Percentiles rank a stretch among this genome's conserved stretches.
Evolutionary conservation across 345 rosid genomes (phyloP).

Genomic region (Lagerstroemia speciosa): DNA sequence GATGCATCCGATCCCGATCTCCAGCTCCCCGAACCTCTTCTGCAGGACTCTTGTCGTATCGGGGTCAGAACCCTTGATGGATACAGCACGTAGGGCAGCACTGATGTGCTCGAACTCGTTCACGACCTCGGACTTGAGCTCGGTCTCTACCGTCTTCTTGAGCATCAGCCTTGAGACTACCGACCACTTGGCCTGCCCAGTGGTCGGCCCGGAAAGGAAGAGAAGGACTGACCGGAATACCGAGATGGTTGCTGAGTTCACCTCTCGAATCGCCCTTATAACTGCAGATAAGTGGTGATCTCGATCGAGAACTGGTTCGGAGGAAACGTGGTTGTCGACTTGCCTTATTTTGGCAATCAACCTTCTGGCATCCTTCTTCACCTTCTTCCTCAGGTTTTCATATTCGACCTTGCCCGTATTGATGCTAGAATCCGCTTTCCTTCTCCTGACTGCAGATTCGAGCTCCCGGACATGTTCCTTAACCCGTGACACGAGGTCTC

Average conservation of each 20-base stretch:
- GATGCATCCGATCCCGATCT: constrained; percentile 28
- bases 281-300: constrained; percentile 33
- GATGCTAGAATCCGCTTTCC: constrained; percentile 37
- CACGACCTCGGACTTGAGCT: constrained; percentile 21
- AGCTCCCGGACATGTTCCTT: constrained; percentile 45
- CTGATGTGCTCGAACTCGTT: constrained; percentile 41
- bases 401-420: constrained; percentile 20
- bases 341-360: constrained; percentile 37
- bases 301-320: constrained; percentile 5
- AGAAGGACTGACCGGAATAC: constrained; percentile 40
- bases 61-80: neutral
- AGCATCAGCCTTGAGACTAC: constrained; percentile 37
- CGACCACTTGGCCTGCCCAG: constrained; percentile 40
- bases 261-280: constrained; percentile 35
- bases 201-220: constrained; percentile 27
- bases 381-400: constrained; percentile 36
- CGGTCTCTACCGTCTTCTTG: constrained; percentile 24
- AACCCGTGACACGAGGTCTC: constrained; percentile 40
- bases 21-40: constrained; percentile 37
- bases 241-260: constrained; percentile 16
- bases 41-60: constrained; percentile 24
- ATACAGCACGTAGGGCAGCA: constrained; percentile 13
- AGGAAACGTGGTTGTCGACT: constrained; percentile 21
- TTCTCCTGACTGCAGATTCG: constrained; percentile 48
- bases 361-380: constrained; percentile 47